Evolutionary conservation across 331 rosid species (phyloP), one percentile per base, ranked within the genome.

Genomic region (Malus hybrid): DNA sequence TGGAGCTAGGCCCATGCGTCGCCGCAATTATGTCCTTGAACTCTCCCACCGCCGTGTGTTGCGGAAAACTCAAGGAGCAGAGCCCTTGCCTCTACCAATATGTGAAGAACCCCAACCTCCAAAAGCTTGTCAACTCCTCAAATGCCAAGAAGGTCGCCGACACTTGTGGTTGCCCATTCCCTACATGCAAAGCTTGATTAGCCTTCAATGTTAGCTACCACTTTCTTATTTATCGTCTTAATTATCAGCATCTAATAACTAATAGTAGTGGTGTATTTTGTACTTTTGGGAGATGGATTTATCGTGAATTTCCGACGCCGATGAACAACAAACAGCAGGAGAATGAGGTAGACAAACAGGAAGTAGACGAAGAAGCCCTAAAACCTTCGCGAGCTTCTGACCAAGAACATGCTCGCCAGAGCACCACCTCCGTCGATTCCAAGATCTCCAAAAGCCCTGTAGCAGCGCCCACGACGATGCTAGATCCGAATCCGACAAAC

Each of bases 31-130:
- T 69, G 7, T 67, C 90, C 1, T 65, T 84, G 0, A 74, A 1
- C 34, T 76, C 77, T 50, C 89, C 91, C 6, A 36, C 93, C 0
- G 20, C 74, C 5, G 33, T 34, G 3, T 90, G 96, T 34, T 90
- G 96, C 75, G 56, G 72, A 4, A 88, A 85, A 73, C n/a, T 88
- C 64, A 85, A 72, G 71, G 86, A 90, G 67, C 93, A 88, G 63
- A 80, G 76, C 79, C 84, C 89, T 44, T 88, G 96, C 79, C 90
- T 90, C 67, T 90, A 93, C 77, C 65, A 67, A 28, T 86, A 90
- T 60, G n/a, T 83, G 76, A 86, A 85, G 80, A 75, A 91, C 71
- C 96, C 97, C 2, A 89, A 74, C 52, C 87, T 87, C 44, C 81
- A 86, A 79, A 83, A 29, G 83, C 67, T 87, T 65, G 89, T 87